Percentiles rank a stretch among this genome's conserved stretches.
Conservation (phyloP, 257 asterid genomes). For the Solanum piurae region DNA sequence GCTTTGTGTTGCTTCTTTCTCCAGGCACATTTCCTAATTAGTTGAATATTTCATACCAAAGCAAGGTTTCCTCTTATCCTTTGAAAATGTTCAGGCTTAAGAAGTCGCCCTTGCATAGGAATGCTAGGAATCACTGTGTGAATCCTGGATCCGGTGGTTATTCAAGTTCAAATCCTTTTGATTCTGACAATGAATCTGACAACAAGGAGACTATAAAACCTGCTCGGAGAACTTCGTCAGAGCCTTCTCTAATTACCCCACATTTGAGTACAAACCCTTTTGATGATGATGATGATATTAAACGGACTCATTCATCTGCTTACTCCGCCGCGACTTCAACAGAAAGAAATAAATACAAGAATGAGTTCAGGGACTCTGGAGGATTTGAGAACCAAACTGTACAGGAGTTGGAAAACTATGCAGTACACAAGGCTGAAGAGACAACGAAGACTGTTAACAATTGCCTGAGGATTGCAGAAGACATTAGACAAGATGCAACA, state of each 20-base stretch:
- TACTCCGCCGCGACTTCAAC: conserved; percentile 16
- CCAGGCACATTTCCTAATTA: not conserved
- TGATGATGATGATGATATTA: conserved; percentile 44
- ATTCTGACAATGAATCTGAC: conserved; percentile 60
- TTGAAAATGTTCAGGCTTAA: conserved; percentile 49
- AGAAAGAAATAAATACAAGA: conserved; percentile 49
- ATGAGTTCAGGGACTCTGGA: conserved; percentile 55
- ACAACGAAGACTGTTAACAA: conserved; percentile 56
- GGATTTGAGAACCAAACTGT: conserved; percentile 71
- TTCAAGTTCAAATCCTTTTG: conserved; percentile 57
- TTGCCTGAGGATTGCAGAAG: conserved; percentile 89
- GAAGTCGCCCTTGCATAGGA: conserved; percentile 43
- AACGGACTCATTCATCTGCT: conserved; percentile 28
- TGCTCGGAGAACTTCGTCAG: conserved; percentile 55
- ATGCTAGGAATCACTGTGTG: conserved; percentile 31
- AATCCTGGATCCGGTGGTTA: conserved; percentile 1
- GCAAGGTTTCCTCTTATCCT: not conserved
- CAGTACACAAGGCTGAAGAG: conserved; percentile 73
- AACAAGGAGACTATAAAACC: conserved; percentile 30
- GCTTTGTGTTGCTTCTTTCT: not conserved
- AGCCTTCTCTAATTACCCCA: conserved; percentile 33
- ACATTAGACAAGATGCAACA: conserved; percentile 82
- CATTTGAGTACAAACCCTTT: conserved; percentile 48
- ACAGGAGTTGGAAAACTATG: conserved; percentile 68
- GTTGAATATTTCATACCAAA: not conserved